A percentile compares a stretch with the other conserved stretches of the same genome.
Conservation (phyloP, 2,329 filamentous ascomycete genomes). For the Akanthomyces muscarius region DNA sequence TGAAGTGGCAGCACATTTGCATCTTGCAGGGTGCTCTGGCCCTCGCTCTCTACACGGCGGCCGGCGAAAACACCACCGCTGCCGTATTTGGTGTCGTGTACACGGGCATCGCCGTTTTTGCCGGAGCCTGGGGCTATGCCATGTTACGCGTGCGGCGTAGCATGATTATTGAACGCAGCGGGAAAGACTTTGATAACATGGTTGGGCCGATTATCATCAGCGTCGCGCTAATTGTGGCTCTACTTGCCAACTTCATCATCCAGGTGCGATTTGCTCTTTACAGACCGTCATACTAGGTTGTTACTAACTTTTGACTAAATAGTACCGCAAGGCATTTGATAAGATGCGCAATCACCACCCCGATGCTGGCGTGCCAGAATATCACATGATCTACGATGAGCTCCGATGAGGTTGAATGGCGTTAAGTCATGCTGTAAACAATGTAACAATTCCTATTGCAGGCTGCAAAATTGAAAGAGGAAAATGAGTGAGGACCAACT, state of each 20-base stretch:
- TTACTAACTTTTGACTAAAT: slow-evolving; percentile 1
- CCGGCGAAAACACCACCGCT: slow-evolving; percentile 73
- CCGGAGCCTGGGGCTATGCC: slow-evolving; percentile 80
- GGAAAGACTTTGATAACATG: slow-evolving; percentile 89
- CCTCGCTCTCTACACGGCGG: slow-evolving; percentile 83
- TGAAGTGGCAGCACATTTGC: slow-evolving; percentile 97
- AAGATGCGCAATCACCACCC: slow-evolving; percentile 11
- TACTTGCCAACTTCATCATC: slow-evolving; percentile 85
- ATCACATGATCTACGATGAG: not conserved
- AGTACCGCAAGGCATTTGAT: slow-evolving; percentile 19
- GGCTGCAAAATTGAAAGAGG: too few relatives aligned
- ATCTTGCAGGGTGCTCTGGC: slow-evolving; percentile 82
- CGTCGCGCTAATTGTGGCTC: slow-evolving; percentile 68
- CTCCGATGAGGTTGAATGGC: not conserved
- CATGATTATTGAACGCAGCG: slow-evolving; percentile 81
- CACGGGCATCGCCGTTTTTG: slow-evolving; percentile 75
- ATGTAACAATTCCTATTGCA: not conserved
- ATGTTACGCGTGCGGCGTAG: slow-evolving; percentile 72
- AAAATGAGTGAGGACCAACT: not conserved
- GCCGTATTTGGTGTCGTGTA: slow-evolving; percentile 78
- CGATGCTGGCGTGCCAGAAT: not conserved
- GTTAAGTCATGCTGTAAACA: not conserved
- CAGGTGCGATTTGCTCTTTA: slow-evolving; percentile 54
- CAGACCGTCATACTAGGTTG: not conserved
- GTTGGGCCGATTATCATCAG: slow-evolving; percentile 82